Percentiles rank a stretch among this genome's conserved stretches.
Evolutionary conservation across 164 flowering plant species (phyloP).

Genomic region (Vitis labrusca): DNA sequence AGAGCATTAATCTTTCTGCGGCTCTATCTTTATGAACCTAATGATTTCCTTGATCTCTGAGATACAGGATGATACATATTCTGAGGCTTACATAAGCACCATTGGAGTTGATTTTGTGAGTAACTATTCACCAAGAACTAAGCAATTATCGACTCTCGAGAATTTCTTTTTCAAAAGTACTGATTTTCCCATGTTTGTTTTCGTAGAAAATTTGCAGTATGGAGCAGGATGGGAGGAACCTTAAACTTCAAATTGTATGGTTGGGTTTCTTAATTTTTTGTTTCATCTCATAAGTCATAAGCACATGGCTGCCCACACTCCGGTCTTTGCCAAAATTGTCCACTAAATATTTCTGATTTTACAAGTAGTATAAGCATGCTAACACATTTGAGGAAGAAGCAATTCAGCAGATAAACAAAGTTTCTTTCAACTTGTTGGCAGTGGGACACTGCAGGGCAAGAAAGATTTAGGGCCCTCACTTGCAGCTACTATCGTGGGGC

Average conservation of each 20-base stretch:
- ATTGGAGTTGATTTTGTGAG: constrained; percentile 50
- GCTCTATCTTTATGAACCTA: neutral
- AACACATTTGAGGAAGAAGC: too few relatives aligned
- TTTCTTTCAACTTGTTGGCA: neutral
- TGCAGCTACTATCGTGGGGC: constrained; percentile 51
- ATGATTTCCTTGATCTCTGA: neutral
- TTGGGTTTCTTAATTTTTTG: neutral
- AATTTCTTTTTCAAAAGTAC: too few relatives aligned
- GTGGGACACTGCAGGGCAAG: constrained; percentile 56
- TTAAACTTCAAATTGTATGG: constrained; percentile 45
- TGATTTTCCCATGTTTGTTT: neutral
- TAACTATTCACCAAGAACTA: neutral
- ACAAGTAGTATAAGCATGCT: too few relatives aligned
- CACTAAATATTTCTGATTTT: too few relatives aligned
- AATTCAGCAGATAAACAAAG: too few relatives aligned
- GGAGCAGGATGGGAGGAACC: constrained; percentile 45
- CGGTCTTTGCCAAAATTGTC: neutral
- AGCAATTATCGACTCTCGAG: too few relatives aligned
- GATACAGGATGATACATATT: constrained; percentile 42
- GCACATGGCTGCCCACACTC: too few relatives aligned
- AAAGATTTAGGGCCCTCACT: constrained; percentile 41
- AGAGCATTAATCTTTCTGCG: too few relatives aligned
- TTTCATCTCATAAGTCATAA: too few relatives aligned
- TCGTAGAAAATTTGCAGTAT: constrained; percentile 41
- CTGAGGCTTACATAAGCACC: constrained; percentile 46